Evolutionary conservation across 1,284 basidiomycete species (phyloP).

Genomic region (Irpex lacteus): DNA sequence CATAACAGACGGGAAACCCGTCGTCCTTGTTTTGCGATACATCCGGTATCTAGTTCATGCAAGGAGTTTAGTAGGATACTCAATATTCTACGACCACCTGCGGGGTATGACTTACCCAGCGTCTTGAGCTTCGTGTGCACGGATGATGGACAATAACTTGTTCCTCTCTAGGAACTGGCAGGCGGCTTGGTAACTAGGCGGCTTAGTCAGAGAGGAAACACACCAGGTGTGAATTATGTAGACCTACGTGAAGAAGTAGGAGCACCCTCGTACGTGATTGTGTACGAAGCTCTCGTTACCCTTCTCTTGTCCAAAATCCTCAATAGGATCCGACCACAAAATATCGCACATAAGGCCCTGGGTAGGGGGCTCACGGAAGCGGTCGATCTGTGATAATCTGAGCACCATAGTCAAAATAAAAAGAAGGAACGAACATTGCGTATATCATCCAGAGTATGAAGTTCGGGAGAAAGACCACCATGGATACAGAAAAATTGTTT

Average conservation of each 20-base stretch:
- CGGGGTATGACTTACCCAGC: slow-evolving; percentile 61
- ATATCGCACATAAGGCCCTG: slow-evolving; percentile 95
- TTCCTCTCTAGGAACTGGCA: slow-evolving; percentile 94
- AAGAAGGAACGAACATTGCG: slow-evolving; percentile 50
- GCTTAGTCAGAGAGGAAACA: slow-evolving; percentile 10
- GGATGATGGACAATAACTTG: slow-evolving; percentile 91
- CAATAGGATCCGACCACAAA: slow-evolving; percentile 92
- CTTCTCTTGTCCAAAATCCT: slow-evolving; percentile 93
- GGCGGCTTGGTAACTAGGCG: slow-evolving; percentile 80
- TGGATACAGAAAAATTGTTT: slow-evolving; percentile 97
- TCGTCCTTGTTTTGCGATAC: slow-evolving; percentile 96
- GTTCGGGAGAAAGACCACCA: slow-evolving; percentile 87
- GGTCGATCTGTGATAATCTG: slow-evolving; percentile 65
- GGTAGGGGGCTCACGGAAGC: slow-evolving; percentile 93
- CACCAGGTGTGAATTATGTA: background rate
- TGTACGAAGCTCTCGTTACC: slow-evolving; percentile 84
- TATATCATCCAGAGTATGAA: slow-evolving; percentile 90
- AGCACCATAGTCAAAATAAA: background rate
- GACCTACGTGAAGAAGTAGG: slow-evolving; percentile 90
- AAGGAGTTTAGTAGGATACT: background rate
- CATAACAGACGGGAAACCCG: slow-evolving; percentile 93
- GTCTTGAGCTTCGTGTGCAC: slow-evolving; percentile 95
- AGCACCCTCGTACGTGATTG: slow-evolving; percentile 94
- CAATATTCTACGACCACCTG: background rate
- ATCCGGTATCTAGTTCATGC: slow-evolving; percentile 73